Evolutionary conservation across 2,329 filamentous ascomycete species (phyloP).

Genomic region (Microdochium trichocladiopsis): DNA sequence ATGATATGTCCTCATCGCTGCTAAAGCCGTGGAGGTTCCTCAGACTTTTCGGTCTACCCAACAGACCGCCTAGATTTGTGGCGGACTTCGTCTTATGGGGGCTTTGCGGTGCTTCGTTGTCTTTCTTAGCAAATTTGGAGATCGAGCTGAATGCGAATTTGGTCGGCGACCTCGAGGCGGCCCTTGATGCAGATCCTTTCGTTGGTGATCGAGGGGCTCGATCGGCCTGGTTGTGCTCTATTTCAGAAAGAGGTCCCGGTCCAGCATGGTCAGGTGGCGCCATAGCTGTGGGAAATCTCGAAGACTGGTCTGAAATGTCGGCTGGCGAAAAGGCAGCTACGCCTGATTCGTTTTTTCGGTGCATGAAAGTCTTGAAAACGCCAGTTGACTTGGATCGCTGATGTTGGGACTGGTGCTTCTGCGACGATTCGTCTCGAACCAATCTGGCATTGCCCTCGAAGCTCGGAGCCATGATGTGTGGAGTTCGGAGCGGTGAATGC

Average conservation of each 20-base stretch:
- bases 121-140: constrained; percentile 7
- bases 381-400: constrained; percentile 38
- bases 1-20: constrained; percentile 42
- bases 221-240: constrained; percentile 43
- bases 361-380: constrained; percentile 41
- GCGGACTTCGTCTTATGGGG: constrained; percentile 77
- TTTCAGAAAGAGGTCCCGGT: constrained; percentile 44
- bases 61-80: constrained; percentile 70
- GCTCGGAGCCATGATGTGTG: not conserved
- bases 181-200: constrained; percentile 9
- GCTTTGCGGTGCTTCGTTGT: constrained; percentile 44
- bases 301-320: constrained; percentile 11
- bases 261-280: constrained; percentile 26
- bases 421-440: not conserved
- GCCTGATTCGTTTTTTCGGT: constrained; percentile 39
- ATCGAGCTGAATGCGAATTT: constrained; percentile 13
- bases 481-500: no score
- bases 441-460: not conserved
- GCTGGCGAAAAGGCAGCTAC: constrained; percentile 25
- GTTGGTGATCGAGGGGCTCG: constrained; percentile 15
- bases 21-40: constrained; percentile 53
- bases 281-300: constrained; percentile 14
- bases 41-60: constrained; percentile 68
- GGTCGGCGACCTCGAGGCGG: constrained; percentile 16
- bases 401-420: constrained; percentile 12